A percentile compares a stretch with the other conserved stretches of the same genome.
Conservation (phyloP, 169 alveolate species). For the Plasmodium knowlesi region DNA sequence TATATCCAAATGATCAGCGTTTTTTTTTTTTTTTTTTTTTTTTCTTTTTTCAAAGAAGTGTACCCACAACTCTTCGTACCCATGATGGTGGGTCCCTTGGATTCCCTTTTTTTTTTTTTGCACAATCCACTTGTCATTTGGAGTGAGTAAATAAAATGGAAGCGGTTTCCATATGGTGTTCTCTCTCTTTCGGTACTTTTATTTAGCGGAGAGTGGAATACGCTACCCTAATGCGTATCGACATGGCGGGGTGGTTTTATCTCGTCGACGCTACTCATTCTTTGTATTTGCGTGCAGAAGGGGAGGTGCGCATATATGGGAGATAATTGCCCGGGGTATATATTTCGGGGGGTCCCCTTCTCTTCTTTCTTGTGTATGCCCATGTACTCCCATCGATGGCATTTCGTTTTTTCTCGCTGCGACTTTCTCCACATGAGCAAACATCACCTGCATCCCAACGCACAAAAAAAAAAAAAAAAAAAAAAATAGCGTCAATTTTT, state of each 20-base stretch:
- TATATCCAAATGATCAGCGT: not conserved
- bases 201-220: not conserved
- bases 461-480: not conserved
- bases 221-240: not conserved
- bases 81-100: not conserved
- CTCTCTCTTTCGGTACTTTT: not conserved
- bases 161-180: not conserved
- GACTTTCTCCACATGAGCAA: not conserved
- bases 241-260: not conserved
- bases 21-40: too few species aligned
- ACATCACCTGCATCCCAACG: not conserved
- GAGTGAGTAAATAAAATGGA: not conserved
- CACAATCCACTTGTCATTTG: not conserved
- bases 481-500: not conserved
- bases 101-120: not conserved
- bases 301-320: not conserved
- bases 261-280: not conserved
- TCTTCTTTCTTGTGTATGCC: not conserved
- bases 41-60: not conserved
- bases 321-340: not conserved
- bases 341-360: not conserved
- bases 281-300: not conserved
- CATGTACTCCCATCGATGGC: not conserved
- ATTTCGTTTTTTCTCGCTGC: too few species aligned
- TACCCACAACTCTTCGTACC: not conserved